Conservation (phyloP, 148 eudicot species). For the Chenopodium quinoa region DNA sequence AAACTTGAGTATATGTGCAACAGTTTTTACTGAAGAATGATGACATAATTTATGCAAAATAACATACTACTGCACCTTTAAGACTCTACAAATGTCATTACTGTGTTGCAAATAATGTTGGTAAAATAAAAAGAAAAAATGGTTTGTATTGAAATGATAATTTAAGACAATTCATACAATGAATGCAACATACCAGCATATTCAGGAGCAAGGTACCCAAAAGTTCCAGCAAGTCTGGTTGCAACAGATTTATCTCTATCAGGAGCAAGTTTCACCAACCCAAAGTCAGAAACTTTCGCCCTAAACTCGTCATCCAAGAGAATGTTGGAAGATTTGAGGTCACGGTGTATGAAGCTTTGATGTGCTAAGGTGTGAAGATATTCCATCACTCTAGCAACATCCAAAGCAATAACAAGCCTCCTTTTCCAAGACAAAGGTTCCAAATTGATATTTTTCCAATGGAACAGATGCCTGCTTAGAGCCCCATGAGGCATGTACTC, state of each 20-base stretch:
- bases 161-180: not conserved
- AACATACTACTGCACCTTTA: not conserved
- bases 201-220: conserved; percentile 83
- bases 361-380: conserved; percentile 71
- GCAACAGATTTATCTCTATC: conserved; percentile 58
- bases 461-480: conserved; percentile 63
- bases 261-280: conserved; percentile 81
- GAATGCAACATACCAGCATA: conserved; percentile 57
- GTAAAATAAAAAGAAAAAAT: not conserved
- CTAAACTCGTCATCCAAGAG: conserved; percentile 63
- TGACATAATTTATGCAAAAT: not conserved
- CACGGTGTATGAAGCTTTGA: conserved; percentile 72
- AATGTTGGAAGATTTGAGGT: conserved; percentile 73
- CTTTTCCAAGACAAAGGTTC: conserved; percentile 64
- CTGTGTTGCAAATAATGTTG: not conserved
- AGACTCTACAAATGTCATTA: not conserved
- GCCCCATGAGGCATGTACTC: conserved; percentile 78
- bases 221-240: conserved; percentile 82
- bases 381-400: conserved; percentile 80
- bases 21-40: not conserved
- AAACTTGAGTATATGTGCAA: too few relatives aligned
- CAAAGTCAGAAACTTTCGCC: conserved; percentile 77
- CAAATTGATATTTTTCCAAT: conserved; percentile 46
- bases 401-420: conserved; percentile 63
- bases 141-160: not conserved